Evolutionary conservation across 2,329 filamentous ascomycete genomes (phyloP).

Genomic region (Aspergillus tubingensis): DNA sequence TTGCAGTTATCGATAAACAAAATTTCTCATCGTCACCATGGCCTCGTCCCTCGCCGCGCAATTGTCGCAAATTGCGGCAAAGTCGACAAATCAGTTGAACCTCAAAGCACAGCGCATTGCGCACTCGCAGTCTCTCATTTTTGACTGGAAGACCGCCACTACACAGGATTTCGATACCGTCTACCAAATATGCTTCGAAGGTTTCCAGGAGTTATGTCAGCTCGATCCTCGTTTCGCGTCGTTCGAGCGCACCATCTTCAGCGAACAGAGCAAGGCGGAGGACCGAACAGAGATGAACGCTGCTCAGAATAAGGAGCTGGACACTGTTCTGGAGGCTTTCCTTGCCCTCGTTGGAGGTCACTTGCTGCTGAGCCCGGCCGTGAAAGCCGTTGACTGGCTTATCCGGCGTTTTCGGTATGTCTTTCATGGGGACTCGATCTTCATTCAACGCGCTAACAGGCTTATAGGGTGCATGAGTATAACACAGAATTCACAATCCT

Average conservation of each 20-base stretch:
- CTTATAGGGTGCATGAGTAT: slow-evolving; percentile 78
- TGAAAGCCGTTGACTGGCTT: slow-evolving; percentile 94
- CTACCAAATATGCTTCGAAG: slow-evolving; percentile 82
- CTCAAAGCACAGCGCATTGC: slow-evolving; percentile 88
- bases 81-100: slow-evolving; percentile 87
- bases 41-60: slow-evolving; percentile 87
- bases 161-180: slow-evolving; percentile 88
- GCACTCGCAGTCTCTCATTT: slow-evolving; percentile 93
- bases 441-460: slow-evolving; percentile 19
- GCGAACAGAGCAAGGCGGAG: slow-evolving; percentile 85
- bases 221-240: slow-evolving; percentile 76
- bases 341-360: slow-evolving; percentile 75
- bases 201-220: slow-evolving; percentile 86
- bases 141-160: slow-evolving; percentile 80
- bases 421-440: background rate
- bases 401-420: slow-evolving; percentile 81
- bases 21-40: slow-evolving; percentile 55
- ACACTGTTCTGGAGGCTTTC: slow-evolving; percentile 77
- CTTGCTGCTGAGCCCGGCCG: slow-evolving; percentile 78
- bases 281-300: slow-evolving; percentile 83
- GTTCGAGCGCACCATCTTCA: slow-evolving; percentile 82
- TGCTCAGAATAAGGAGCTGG: slow-evolving; percentile 77
- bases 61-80: slow-evolving; percentile 86
- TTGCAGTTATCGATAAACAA: slow-evolving; percentile 17
- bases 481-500: slow-evolving; percentile 77